Evolutionary conservation across 2,329 filamentous ascomycete genomes (phyloP), one percentile per base, ranked within the genome.

Genomic region (Phialophora verrucosa): DNA sequence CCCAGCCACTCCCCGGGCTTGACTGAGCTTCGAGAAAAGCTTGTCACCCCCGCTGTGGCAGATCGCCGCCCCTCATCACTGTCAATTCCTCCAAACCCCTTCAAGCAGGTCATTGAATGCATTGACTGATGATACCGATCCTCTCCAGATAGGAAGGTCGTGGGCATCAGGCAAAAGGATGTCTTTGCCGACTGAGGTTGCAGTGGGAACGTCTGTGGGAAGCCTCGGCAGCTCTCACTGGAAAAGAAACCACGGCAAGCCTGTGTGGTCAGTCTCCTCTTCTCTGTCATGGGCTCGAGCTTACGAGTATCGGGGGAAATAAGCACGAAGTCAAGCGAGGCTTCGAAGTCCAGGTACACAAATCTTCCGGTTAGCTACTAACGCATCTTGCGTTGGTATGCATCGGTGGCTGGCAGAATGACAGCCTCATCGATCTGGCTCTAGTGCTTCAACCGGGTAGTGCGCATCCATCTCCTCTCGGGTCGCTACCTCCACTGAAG

Each of bases 401-500:
- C 20, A 12, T 5, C 5, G 25, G 44, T 59, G 44, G 57, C 57
- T 59, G 57, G 57, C 57, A 51, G 44, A 59, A 44, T 44, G 38
- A 8, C 38, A 20, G 38, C 17, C 38, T 44, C 8, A 17, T 20
- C 17, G 38, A 44, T 44, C 38, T 44, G 6, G 35, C 3, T 4
- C 35, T 5, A 14, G 17, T n/a, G 14, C 38, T 8, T 59, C 69
- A 72, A 27, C 58, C 74, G 29, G 87, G 87, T 69, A 88, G 79
- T n/a, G 88, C 87, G 73, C 84, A 83, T 8, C 95, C 94, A 78
- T 99, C 94, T 0, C 91, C 94, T 66, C 95, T 86, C 73, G 87
- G 84, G 81, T 99, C 94, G 76, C 93, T 97, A 0, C 93, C 94
- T 0, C 88, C 94, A 63, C 91, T 96, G 87, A 91, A 98, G 1